Evolutionary conservation across 2,329 filamentous ascomycete genomes (phyloP).

Genomic region (Calonectria montana): DNA sequence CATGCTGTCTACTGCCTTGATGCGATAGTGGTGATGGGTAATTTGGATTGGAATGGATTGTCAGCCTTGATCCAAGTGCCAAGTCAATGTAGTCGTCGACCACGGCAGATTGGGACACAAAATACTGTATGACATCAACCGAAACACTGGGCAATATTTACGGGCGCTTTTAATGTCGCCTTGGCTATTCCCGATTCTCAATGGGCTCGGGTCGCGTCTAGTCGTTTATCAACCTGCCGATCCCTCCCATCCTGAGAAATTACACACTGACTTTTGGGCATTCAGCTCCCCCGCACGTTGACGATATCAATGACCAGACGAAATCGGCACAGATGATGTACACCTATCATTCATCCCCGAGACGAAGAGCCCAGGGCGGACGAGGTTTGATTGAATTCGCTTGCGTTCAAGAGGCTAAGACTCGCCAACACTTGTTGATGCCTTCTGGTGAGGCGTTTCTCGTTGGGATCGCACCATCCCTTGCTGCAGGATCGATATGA

Average conservation of each 20-base stretch:
- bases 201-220: not conserved
- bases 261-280: not conserved
- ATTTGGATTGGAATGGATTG: not conserved
- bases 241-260: slow-evolving; percentile 14
- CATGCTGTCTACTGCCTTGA: too few relatives aligned
- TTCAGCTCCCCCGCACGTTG: not conserved
- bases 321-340: not conserved
- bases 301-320: not conserved
- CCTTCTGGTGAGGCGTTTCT: not conserved
- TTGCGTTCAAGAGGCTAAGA: not conserved
- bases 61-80: not conserved
- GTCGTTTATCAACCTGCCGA: not conserved
- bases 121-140: not conserved
- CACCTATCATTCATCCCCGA: not conserved
- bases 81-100: not conserved
- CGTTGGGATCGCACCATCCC: not conserved
- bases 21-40: not conserved
- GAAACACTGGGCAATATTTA: not conserved
- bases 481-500: slow-evolving; percentile 30
- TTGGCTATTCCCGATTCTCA: not conserved
- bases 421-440: not conserved
- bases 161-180: not conserved
- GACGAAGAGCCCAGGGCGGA: too few relatives aligned
- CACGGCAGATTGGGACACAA: not conserved
- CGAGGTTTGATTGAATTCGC: too few relatives aligned